Conservation (phyloP, 2,329 filamentous ascomycete species). For the Dichotomopilus funicola region DNA sequence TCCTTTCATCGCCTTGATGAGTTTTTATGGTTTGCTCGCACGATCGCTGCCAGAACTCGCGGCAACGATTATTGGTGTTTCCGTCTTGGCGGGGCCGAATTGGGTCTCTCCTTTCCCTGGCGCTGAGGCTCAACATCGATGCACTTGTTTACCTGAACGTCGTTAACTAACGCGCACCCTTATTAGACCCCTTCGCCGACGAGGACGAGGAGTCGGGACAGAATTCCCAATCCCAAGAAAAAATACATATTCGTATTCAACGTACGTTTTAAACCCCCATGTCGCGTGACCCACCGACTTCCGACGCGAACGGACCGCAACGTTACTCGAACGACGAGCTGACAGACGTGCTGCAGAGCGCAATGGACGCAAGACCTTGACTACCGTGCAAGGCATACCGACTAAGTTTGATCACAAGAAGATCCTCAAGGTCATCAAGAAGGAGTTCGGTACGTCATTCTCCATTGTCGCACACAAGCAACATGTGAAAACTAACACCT, state of each 20-base stretch:
- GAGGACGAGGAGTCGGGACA: slow-evolving; percentile 99
- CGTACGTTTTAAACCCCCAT: slow-evolving; percentile 56
- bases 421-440: slow-evolving; percentile 99
- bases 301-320: background rate
- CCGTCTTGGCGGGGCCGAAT: background rate
- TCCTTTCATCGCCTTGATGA: background rate
- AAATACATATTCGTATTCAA: slow-evolving; percentile 99
- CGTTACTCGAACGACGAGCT: slow-evolving; percentile 1
- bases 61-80: background rate
- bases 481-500: slow-evolving; percentile 5
- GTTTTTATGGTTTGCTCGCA: background rate
- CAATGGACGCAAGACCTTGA: slow-evolving; percentile 99
- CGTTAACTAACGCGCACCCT: slow-evolving; percentile 25
- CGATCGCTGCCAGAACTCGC: too few species aligned
- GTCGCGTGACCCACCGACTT: slow-evolving; percentile 2
- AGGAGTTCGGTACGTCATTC: slow-evolving; percentile 75
- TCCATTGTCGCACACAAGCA: background rate
- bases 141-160: background rate
- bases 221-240: slow-evolving; percentile 91
- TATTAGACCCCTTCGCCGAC: slow-evolving; percentile 98
- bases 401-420: slow-evolving; percentile 99
- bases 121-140: background rate
- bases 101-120: background rate
- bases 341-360: slow-evolving; percentile 58
- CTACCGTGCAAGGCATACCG: slow-evolving; percentile 96